Base-by-base conservation (phyloP, 257 asterid genomes). In the Salvia rosmarinus region DNA sequence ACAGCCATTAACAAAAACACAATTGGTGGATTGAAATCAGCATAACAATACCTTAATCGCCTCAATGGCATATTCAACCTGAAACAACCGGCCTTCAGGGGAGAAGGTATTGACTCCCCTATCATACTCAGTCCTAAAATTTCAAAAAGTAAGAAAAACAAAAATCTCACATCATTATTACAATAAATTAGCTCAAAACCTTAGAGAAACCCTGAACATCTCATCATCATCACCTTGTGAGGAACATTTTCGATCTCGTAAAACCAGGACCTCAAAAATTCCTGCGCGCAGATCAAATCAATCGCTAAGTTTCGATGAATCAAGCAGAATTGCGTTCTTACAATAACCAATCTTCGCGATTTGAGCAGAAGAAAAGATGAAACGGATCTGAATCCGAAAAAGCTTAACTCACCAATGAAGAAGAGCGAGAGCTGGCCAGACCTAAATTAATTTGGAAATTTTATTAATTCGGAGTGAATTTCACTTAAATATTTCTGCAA, bases 71-170 rank as follows among this genome's bases (percentile, higher is more conserved):
- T 92, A 90, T 75, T 92, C 96, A 21, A 90, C 96, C 79, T 90
- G 98, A 82, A 92, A 92, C 84, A 92, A 77, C 51, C 96, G 84
- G 52, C 96, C 98, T 85, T 92, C 98, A 10, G 96, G 98, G 6
- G 98, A 92, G 87, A 92, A 92, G 56, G 98, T 92, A 78, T 92
- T 88, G 68, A 91, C 97, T 76, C 97, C 97, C 80, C 97, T 84
- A 79, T 90, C 98, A 79, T 92, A 92, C 88, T 90, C 98, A 42
- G 98, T 90, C 88, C 98, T 64, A 64, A 64, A 42, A 43, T 21
- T 89, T 50, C 0, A 8, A 47, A 56, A 47, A 1, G 3, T 21
- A 20, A 8, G 21, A 21, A 17, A 16, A 23, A 39, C 44, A 39
- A 39, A 62, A 63, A 17, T 19, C 56, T 9, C 65, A n/a, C 19